phyloP scores from a whole-genome alignment of 768 basidiomycete genomes.

The Termitomyces sp. region DNA sequence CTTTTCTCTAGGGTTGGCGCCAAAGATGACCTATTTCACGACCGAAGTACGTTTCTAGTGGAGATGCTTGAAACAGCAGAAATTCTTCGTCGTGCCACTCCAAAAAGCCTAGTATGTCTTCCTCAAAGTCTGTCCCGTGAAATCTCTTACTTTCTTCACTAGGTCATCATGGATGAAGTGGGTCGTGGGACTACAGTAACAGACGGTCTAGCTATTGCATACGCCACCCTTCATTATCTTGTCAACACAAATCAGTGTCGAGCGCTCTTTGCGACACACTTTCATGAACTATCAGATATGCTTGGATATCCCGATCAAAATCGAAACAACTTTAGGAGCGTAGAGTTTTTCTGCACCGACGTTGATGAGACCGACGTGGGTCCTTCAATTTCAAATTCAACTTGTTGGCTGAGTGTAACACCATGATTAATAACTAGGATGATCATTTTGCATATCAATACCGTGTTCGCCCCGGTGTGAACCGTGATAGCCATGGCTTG shows the following conservation, averaged over 20 bases:
- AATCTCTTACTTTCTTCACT: conserved; percentile 2
- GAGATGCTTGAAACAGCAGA: conserved; percentile 94
- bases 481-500: conserved; percentile 85
- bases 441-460: conserved; percentile 83
- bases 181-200: conserved; percentile 90
- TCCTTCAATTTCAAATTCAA: background rate
- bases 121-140: background rate
- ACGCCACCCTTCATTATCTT: conserved; percentile 83
- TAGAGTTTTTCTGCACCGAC: conserved; percentile 88
- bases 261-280: conserved; percentile 97
- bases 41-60: conserved; percentile 97
- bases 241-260: conserved; percentile 66
- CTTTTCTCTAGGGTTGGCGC: conserved; percentile 95
- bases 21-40: conserved; percentile 89
- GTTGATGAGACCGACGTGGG: conserved; percentile 74
- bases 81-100: conserved; percentile 80
- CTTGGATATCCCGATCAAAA: conserved; percentile 52
- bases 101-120: conserved; percentile 67
- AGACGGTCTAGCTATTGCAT: conserved; percentile 92
- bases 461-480: conserved; percentile 74
- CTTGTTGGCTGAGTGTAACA: background rate
- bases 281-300: conserved; percentile 89
- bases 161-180: conserved; percentile 99
- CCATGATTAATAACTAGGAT: conserved; percentile 40
- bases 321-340: conserved; percentile 45